Evolutionary conservation across 2,329 filamentous ascomycete genomes (phyloP), one percentile per base, ranked within the genome.

Genomic region (Paraphoma chrysanthemicola): DNA sequence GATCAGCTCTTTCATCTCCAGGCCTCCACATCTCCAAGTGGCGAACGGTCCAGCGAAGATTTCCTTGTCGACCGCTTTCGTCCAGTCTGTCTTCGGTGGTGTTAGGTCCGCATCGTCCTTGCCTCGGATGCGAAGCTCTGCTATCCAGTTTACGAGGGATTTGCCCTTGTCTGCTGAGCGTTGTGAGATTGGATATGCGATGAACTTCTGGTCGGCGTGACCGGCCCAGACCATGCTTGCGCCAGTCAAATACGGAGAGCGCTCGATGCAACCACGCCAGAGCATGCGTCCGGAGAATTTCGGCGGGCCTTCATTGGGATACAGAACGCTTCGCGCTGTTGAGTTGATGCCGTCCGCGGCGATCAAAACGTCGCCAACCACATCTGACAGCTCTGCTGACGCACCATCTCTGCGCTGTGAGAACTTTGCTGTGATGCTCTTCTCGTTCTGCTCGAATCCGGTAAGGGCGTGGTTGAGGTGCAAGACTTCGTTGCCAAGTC

Each of bases 261-360:
- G 73, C 57, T 80, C 76, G 6, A 78, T 65, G 60, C 79, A 80
- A 1, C 79, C 79, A 16, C 79, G 76, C 78, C 79, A 82, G 2
- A 81, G 71, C 52, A 82, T 79, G n/a, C 79, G 73, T 4, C 79
- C 79, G 0, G 78, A 80, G 57, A 81, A 81, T 28, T 72, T 76
- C 4, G 79, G 79, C 2, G 76, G 79, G 1, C 79, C 79, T 65
- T 81, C 79, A 9, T 76, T 53, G 0, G 79, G 78, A 57, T 81
- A 82, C 1, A 82, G 64, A 9, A 79, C 56, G 28, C 69, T 68
- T 8, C 79, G 67, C 16, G 74, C 78, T 1, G 76, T 77, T 44
- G 78, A 80, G 59, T 81, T 81, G 67, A 81, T 81, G 6, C 80
- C 79, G 55, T 81, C 79, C 3, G 77, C 77, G 6, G 78, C 79